Percentiles rank a stretch among this genome's conserved stretches.
phyloP scores from a whole-genome alignment of 2,329 filamentous ascomycete genomes.

The Fusarium miscanthi region DNA sequence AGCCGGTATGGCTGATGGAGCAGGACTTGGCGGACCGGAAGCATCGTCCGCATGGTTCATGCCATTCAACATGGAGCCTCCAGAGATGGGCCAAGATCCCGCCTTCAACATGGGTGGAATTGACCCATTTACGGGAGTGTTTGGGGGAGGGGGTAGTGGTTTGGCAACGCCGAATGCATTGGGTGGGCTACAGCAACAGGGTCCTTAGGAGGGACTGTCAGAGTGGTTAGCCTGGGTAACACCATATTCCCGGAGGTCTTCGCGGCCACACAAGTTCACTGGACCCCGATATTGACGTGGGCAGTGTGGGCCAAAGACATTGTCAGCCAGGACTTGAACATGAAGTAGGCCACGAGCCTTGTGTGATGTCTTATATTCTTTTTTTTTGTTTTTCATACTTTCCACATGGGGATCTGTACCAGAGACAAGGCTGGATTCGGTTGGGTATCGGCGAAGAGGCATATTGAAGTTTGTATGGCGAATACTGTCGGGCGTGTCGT shows the following conservation, averaged over 20 bases:
- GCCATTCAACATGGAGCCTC: conserved; percentile 90
- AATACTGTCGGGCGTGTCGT: conserved; percentile 19
- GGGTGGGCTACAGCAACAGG: conserved; percentile 48
- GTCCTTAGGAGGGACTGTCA: conserved; percentile 41
- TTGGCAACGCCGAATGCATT: conserved; percentile 52
- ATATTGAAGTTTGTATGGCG: conserved; percentile 22
- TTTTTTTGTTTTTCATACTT: not conserved
- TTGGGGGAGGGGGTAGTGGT: conserved; percentile 54
- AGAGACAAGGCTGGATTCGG: not conserved
- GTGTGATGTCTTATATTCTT: not conserved
- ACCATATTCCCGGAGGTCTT: conserved; percentile 19
- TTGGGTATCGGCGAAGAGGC: conserved; percentile 20
- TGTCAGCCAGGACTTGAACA: not conserved
- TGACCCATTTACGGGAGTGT: conserved; percentile 63
- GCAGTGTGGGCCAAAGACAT: not conserved
- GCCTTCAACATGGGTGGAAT: conserved; percentile 55
- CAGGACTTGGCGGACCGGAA: conserved; percentile 53
- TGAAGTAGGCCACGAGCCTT: not conserved
- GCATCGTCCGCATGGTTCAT: conserved; percentile 85
- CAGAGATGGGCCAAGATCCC: conserved; percentile 66
- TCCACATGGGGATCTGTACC: not conserved
- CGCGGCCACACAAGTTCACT: conserved; percentile 11
- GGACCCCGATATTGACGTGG: conserved; percentile 5
- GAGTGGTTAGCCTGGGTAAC: conserved; percentile 20
- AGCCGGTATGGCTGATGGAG: conserved; percentile 31